Evolutionary conservation across 495 filamentous ascomycete species (phyloP).

Genomic region (Cercophora newfieldiana): DNA sequence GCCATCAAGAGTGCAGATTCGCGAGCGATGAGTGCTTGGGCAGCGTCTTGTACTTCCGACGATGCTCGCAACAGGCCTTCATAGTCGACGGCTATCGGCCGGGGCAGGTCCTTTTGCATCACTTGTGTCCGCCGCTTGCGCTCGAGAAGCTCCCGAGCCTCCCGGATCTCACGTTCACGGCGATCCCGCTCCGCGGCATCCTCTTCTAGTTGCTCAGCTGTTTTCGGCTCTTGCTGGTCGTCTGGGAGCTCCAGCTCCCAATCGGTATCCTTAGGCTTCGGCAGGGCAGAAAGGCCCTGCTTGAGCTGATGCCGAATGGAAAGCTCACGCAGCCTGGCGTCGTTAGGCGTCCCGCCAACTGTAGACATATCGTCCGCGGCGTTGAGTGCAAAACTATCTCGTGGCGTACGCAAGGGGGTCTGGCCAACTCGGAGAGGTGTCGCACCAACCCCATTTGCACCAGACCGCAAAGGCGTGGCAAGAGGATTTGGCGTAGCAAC

Average conservation of each 20-base stretch:
- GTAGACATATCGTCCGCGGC: conserved; percentile 63
- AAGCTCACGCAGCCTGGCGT: conserved; percentile 72
- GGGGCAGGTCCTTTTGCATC: conserved; percentile 78
- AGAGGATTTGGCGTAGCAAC: conserved; percentile 91
- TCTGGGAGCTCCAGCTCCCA: conserved; percentile 92
- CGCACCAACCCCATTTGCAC: conserved; percentile 65
- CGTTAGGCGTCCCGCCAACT: conserved; percentile 73
- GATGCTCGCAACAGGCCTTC: conserved; percentile 65
- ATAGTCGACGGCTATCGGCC: conserved; percentile 72
- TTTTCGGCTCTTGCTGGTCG: conserved; percentile 64
- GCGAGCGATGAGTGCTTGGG: conserved; percentile 60
- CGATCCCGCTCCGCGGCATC: conserved; percentile 83
- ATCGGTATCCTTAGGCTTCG: conserved; percentile 87
- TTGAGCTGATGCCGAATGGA: conserved; percentile 69
- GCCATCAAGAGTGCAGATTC: conserved; percentile 79
- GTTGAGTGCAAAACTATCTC: conserved; percentile 88
- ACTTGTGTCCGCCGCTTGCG: conserved; percentile 84
- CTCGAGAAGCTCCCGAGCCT: conserved; percentile 73
- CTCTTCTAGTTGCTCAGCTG: conserved; percentile 63
- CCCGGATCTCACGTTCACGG: conserved; percentile 63
- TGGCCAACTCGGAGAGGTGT: conserved; percentile 74
- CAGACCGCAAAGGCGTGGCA: conserved; percentile 82
- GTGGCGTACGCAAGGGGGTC: conserved; percentile 87
- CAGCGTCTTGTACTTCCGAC: conserved; percentile 34
- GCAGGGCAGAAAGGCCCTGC: conserved; percentile 74